These are phyloP conservation scores for Steccherinum ochraceum DNA, from an alignment of 768 basidiomycete species.

Conservation along the genomic window DNA sequence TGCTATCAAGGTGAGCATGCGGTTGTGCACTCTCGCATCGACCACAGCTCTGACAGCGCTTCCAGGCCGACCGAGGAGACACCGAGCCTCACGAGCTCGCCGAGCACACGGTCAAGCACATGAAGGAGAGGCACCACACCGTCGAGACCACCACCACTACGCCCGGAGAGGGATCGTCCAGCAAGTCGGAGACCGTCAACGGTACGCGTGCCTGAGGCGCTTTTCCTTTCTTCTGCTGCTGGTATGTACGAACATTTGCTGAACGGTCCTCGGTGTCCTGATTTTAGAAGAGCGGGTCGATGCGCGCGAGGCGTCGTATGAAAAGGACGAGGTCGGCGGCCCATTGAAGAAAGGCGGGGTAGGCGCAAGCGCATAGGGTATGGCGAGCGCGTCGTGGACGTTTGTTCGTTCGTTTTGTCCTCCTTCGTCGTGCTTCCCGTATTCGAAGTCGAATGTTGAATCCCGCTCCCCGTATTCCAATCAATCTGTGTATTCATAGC, in stretches of 20 bases:
- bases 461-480: too few relatives aligned
- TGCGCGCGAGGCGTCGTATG: slow-evolving; percentile 14
- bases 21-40: neutral
- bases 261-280: neutral
- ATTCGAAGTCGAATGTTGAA: too few relatives aligned
- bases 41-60: neutral
- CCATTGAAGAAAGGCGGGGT: too few relatives aligned
- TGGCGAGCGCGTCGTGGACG: too few relatives aligned
- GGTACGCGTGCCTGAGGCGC: neutral
- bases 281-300: slow-evolving; percentile 9
- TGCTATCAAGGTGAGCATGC: slow-evolving; percentile 23
- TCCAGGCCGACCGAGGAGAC: slow-evolving; percentile 11
- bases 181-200: neutral
- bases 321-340: slow-evolving; percentile 8
- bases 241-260: neutral
- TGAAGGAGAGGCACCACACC: slow-evolving; percentile 6
- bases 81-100: slow-evolving; percentile 5
- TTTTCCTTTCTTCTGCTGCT: too few relatives aligned
- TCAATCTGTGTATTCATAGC: too few relatives aligned
- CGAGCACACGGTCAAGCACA: slow-evolving; percentile 7
- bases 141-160: neutral
- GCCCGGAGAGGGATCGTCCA: too few relatives aligned
- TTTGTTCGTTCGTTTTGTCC: too few relatives aligned
- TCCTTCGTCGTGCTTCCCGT: too few relatives aligned
- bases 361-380: neutral